Evolutionary conservation across 2,329 filamentous ascomycete species (phyloP), one percentile per base, ranked within the genome.

Genomic region (Periconia macrospinosa): DNA sequence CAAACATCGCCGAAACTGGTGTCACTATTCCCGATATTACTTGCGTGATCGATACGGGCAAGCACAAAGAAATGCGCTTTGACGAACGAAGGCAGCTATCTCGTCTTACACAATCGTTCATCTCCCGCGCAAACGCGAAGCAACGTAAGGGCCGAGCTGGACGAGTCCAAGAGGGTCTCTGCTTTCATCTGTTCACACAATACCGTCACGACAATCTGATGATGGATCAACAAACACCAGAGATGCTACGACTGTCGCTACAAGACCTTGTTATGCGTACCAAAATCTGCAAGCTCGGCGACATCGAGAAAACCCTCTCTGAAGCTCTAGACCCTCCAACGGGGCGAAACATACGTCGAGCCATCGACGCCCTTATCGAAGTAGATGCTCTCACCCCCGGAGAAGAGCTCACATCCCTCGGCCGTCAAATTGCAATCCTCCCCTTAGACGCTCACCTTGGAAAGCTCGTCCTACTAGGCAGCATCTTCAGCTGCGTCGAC

Each of bases 1-100:
- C 94, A 14, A 99, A 99, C 69, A 99, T 99, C 71, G 94, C 94
- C 5, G 94, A 99, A 73, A 99, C 94, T 0, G 94, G 94, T 78
- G 96, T 99, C 68, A 99, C 94, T 0, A 99, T 99, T 60, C 94
- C 94, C 1, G 94, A 99, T 70, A 91, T 99, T 30, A 97, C 94
- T 0, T 96, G 92, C 64, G 94, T 99, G 44, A 89, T 99, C 54
- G 94, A 99, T 72, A 92, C 92, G 0, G 94, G 94, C 52, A 97
- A 96, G 74, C 93, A 97, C 74, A 92, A 95, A 61, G 93, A 96
- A 74, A 97, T 97, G 93, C 80, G 93, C 27, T 97, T 96, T 65
- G 93, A 99, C 68, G 94, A 99, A 76, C 86, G 90, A 51, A 84
- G 92, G 52, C 94, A 99, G 68, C 81, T 99, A 33, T 97, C 93